Percentiles rank a stretch among this genome's conserved stretches.
Conservation (phyloP, 169 alveolate genomes). For the Plasmodium billcollinsi region DNA sequence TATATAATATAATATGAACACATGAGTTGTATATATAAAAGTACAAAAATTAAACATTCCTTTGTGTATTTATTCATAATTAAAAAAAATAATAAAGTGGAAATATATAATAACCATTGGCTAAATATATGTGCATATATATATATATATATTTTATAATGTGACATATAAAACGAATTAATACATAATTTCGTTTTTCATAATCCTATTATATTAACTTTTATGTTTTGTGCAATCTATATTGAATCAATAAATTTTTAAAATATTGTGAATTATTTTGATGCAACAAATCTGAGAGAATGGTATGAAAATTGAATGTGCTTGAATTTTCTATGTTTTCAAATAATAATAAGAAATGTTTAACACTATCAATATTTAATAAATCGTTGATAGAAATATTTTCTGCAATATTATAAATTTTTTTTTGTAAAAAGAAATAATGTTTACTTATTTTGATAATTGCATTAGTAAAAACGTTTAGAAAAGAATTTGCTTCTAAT, state of each 20-base stretch:
- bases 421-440: conserved; percentile 42
- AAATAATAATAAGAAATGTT: conserved; percentile 22
- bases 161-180: background rate
- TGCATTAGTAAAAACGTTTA: conserved; percentile 26
- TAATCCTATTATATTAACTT: too few relatives aligned
- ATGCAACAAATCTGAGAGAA: conserved; percentile 17
- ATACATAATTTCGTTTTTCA: background rate
- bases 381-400: conserved; percentile 21
- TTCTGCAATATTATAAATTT: conserved; percentile 15
- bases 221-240: conserved; percentile 5
- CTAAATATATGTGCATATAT: background rate
- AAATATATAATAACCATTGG: background rate
- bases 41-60: too few relatives aligned
- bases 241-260: conserved; percentile 24
- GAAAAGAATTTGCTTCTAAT: conserved; percentile 26
- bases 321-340: conserved; percentile 20
- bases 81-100: background rate
- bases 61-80: too few relatives aligned
- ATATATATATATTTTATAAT: background rate
- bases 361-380: conserved; percentile 26
- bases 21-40: too few relatives aligned
- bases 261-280: conserved; percentile 39
- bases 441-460: conserved; percentile 37
- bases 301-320: conserved; percentile 18
- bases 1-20: too few relatives aligned